phyloP scores from a whole-genome alignment of 139 green algal species.

The Haematococcus lacustris region DNA sequence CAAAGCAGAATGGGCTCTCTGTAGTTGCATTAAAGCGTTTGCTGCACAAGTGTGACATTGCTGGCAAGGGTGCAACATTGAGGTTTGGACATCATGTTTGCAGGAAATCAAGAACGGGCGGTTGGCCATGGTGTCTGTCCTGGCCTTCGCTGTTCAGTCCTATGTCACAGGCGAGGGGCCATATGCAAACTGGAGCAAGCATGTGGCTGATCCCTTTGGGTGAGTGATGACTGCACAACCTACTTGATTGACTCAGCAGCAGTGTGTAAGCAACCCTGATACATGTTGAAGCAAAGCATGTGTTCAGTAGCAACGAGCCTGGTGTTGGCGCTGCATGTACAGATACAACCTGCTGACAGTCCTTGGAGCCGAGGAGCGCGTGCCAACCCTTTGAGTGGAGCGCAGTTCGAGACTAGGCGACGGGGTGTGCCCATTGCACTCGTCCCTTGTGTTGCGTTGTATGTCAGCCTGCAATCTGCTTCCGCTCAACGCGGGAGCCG shows the following conservation, averaged over 20 bases:
- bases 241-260: background rate
- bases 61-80: too few relatives aligned
- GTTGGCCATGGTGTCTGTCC: slow-evolving; percentile 84
- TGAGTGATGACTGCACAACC: background rate
- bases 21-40: too few relatives aligned
- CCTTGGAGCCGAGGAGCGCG: slow-evolving; percentile 69
- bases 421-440: too few relatives aligned
- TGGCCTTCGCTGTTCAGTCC: slow-evolving; percentile 60
- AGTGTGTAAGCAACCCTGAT: background rate
- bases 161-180: slow-evolving; percentile 89
- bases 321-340: background rate
- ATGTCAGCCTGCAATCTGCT: too few relatives aligned
- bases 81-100: too few relatives aligned
- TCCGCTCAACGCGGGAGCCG: too few relatives aligned
- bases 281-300: background rate
- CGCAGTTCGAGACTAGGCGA: too few relatives aligned
- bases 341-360: slow-evolving; percentile 88
- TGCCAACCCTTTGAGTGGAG: slow-evolving; percentile 69
- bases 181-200: slow-evolving; percentile 91
- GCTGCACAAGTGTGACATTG: too few relatives aligned
- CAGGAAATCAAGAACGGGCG: slow-evolving; percentile 98
- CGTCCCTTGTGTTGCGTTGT: too few relatives aligned
- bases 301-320: background rate
- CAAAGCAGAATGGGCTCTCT: too few relatives aligned
- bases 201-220: slow-evolving; percentile 89